Conservation (phyloP, 1,139 yeast species). For the Magnusiomyces suaveolens region DNA sequence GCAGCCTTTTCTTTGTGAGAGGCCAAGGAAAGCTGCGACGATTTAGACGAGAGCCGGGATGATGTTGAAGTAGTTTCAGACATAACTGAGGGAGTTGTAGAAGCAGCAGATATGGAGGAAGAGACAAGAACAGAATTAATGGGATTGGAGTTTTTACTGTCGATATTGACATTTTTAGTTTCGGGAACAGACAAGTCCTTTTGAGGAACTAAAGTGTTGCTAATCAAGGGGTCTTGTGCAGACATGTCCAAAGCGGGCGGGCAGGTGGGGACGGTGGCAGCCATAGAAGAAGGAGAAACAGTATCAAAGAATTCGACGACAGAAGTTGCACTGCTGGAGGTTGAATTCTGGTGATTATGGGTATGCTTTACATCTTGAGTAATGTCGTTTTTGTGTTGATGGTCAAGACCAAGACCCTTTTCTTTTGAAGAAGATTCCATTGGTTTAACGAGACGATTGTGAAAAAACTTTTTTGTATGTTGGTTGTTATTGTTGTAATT, state of each 20-base stretch:
- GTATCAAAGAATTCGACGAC: neutral
- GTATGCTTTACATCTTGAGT: neutral
- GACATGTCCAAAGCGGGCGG: neutral
- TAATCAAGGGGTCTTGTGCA: neutral
- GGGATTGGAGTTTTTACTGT: no score
- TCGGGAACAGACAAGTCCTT: neutral
- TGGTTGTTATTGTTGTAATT: no score
- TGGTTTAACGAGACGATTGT: neutral
- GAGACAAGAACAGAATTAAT: neutral
- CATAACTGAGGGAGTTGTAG: neutral
- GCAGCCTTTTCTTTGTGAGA: neutral
- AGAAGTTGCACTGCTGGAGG: neutral
- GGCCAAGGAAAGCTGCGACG: neutral
- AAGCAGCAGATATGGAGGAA: neutral
- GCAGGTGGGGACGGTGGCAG: neutral
- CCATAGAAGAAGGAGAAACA: neutral
- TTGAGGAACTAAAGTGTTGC: neutral
- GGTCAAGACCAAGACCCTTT: no score
- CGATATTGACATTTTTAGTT: no score
- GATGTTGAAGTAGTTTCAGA: neutral
- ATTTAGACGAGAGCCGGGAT: neutral
- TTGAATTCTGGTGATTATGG: neutral
- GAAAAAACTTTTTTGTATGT: slow-evolving; percentile 2
- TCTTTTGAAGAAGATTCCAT: neutral
- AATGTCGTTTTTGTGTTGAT: no score